Conservation (phyloP, 73 alveolate genomes). For the Paramecium octaurelia region DNA sequence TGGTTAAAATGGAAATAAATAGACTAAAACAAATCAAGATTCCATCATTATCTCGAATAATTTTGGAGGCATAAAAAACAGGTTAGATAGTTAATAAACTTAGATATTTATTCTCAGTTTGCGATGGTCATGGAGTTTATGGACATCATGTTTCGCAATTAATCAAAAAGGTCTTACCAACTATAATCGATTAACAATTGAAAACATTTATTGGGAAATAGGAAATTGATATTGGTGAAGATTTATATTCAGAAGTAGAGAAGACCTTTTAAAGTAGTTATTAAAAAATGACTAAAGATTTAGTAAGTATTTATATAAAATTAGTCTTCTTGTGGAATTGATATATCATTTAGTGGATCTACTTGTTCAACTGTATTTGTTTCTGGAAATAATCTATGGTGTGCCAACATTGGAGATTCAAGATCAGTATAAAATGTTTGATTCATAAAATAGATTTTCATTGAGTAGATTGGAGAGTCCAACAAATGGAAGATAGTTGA, state of each 20-base stretch:
- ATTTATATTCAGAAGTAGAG: background rate
- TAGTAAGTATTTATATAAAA: background rate
- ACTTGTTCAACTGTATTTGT: slow-evolving; percentile 65
- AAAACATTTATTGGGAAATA: slow-evolving; percentile 23
- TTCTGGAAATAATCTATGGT: slow-evolving; percentile 53
- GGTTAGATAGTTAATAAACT: background rate
- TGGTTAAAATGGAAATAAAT: slow-evolving; percentile 26
- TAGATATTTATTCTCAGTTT: slow-evolving; percentile 46
- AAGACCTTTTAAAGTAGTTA: background rate
- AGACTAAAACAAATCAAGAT: slow-evolving; percentile 32
- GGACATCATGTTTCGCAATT: slow-evolving; percentile 77
- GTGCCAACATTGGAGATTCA: slow-evolving; percentile 75
- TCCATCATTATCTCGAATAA: slow-evolving; percentile 7
- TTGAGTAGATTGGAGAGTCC: background rate
- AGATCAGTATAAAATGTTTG: slow-evolving; percentile 61
- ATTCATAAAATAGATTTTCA: slow-evolving; percentile 56
- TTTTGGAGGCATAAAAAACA: background rate
- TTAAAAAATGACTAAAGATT: slow-evolving; percentile 28
- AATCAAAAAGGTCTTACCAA: slow-evolving; percentile 55
- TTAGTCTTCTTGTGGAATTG: slow-evolving; percentile 58
- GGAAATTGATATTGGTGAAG: slow-evolving; percentile 12
- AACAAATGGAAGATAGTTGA: slow-evolving; percentile 53
- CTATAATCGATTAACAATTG: slow-evolving; percentile 13
- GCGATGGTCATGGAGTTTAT: slow-evolving; percentile 88
- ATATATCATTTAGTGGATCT: slow-evolving; percentile 66